Percentiles rank a stretch among this genome's conserved stretches.
Evolutionary conservation across 768 basidiomycete species (phyloP).

Genomic region (Neoboletus brunneissimus): DNA sequence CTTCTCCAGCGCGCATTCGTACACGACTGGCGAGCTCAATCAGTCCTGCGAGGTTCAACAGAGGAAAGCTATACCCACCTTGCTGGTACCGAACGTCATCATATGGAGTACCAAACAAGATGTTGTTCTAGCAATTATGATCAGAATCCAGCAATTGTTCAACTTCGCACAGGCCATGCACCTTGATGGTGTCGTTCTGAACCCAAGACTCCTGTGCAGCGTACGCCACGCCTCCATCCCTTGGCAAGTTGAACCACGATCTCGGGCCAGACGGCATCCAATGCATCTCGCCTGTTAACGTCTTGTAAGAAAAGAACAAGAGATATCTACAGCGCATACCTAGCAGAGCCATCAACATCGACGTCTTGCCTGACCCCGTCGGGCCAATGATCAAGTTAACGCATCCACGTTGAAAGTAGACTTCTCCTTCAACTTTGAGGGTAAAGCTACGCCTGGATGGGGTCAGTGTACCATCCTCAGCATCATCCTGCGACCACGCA

Average conservation of each 20-base stretch:
- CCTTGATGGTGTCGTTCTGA: constrained; percentile 6
- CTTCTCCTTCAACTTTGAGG: not conserved
- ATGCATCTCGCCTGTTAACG: constrained; percentile 2
- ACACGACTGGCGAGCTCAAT: not conserved
- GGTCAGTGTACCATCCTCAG: not conserved
- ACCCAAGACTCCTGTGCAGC: constrained; percentile 2
- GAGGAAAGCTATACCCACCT: not conserved
- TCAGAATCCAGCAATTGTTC: too few relatives aligned
- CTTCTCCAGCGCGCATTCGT: not conserved
- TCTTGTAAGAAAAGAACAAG: not conserved
- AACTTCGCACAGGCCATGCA: not conserved
- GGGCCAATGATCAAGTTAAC: constrained; percentile 2
- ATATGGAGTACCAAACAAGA: not conserved
- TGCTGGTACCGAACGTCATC: not conserved
- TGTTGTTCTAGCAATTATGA: not conserved
- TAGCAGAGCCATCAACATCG: constrained; percentile 2
- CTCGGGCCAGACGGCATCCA: not conserved
- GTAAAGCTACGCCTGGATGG: not conserved
- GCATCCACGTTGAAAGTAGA: not conserved
- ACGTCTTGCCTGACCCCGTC: constrained; percentile 2
- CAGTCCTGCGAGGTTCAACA: not conserved
- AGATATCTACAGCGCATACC: not conserved
- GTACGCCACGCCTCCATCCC: not conserved
- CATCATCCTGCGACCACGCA: not conserved
- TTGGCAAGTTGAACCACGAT: constrained; percentile 2